Percentiles rank a stretch among this genome's conserved stretches.
These are phyloP conservation scores for Colletotrichum magnum DNA, from an alignment of 2,329 filamentous ascomycete genomes.

Conservation along the genomic window DNA sequence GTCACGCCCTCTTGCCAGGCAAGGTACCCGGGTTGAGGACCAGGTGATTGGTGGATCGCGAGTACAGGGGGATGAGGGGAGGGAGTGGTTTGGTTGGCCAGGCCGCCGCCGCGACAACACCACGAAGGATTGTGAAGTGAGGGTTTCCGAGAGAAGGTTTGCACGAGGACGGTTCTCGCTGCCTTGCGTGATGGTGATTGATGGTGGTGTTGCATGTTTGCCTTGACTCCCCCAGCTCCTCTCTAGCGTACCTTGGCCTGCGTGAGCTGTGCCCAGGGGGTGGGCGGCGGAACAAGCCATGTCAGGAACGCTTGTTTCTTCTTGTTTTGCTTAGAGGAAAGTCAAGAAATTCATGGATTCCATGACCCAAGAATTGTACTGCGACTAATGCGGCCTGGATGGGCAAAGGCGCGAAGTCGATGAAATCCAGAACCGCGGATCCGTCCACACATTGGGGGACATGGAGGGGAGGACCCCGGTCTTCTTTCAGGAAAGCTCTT, in stretches of 20 bases:
- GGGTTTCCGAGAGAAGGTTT: neutral
- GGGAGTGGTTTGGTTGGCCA: no score
- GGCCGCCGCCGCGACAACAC: neutral
- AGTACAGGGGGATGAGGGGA: neutral
- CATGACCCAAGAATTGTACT: no score
- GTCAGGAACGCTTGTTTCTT: no score
- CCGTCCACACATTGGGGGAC: conserved; percentile 14
- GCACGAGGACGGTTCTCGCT: neutral
- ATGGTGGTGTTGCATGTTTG: no score
- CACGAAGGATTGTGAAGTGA: neutral
- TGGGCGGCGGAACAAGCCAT: no score
- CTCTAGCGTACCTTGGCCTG: no score
- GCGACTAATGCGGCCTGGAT: neutral
- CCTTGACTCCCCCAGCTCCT: no score
- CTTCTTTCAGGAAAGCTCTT: conserved; percentile 28
- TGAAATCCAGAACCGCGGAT: conserved; percentile 27
- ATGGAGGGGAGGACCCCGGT: conserved; percentile 30
- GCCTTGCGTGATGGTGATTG: no score
- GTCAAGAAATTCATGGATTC: no score
- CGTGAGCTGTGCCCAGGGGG: no score
- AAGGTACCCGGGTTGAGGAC: conserved; percentile 8
- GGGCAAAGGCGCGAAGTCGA: neutral
- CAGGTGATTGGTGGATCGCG: neutral
- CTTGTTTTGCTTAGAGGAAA: no score
- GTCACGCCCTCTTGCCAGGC: neutral